These are phyloP conservation scores for Claviceps capensis DNA, from an alignment of 2,329 filamentous ascomycete genomes.

Conservation along the genomic window DNA sequence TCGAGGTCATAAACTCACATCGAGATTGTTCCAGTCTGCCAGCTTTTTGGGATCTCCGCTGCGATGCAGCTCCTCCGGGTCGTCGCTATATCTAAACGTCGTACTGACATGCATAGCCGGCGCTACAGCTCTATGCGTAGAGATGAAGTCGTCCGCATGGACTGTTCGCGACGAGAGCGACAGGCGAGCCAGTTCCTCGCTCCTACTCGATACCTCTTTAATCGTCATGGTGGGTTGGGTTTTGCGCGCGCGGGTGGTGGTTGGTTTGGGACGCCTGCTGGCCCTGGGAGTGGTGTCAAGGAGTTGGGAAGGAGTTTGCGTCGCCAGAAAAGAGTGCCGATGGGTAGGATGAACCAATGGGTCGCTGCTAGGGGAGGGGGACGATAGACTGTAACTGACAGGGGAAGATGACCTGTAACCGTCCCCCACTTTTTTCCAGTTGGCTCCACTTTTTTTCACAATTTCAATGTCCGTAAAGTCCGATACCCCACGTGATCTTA, in stretches of 20 bases:
- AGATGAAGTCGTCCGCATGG: conserved; percentile 70
- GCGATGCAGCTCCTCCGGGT: conserved; percentile 50
- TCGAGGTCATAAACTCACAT: conserved; percentile 30
- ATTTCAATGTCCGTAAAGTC: no score
- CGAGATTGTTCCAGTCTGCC: conserved; percentile 32
- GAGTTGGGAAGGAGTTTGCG: no score
- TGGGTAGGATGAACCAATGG: no score
- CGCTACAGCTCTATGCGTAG: conserved; percentile 64
- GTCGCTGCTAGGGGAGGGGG: no score
- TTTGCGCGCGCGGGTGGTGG: not conserved
- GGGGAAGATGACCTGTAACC: no score
- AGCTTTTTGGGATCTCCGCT: conserved; percentile 28
- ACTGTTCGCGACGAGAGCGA: conserved; percentile 58
- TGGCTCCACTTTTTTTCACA: no score
- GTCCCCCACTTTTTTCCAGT: no score
- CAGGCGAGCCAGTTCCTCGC: conserved; percentile 12
- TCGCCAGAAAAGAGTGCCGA: no score
- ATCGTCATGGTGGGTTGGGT: conserved; percentile 2
- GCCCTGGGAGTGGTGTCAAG: no score
- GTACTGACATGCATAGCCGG: conserved; percentile 85
- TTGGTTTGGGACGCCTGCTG: not conserved
- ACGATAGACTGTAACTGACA: no score
- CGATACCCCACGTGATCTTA: no score
- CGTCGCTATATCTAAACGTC: conserved; percentile 67
- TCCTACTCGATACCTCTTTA: not conserved